Evolutionary conservation across 1,284 basidiomycete species (phyloP), one percentile per base, ranked within the genome.

Genomic region (Vanrija humicola): DNA sequence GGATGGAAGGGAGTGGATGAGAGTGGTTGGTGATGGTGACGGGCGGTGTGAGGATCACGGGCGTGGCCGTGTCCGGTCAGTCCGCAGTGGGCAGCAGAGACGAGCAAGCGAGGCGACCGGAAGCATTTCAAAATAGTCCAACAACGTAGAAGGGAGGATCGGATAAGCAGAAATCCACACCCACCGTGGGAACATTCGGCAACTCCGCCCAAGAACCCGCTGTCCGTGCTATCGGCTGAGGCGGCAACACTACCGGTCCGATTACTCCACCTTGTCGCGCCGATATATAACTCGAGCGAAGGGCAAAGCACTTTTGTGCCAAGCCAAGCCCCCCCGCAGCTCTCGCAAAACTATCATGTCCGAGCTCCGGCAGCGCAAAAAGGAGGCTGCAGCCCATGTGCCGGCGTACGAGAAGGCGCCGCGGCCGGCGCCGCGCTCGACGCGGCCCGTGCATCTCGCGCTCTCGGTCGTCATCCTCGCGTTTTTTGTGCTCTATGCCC

Each of bases 401-500:
- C 34, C 34, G 14, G 34, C 34, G 34, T 34, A 34, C 34, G 34
- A 34, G 34, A 34, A 34, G 34, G 34, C 34, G 7, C 60, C 60
- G 6, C 56, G 56, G 6, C 59, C 62, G 29, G 43, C 28, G 2
- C 46, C 43, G 7, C 59, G 58, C 2, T 59, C 69, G 4, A 67
- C 66, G 26, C 65, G 71, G 9, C 48, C 58, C 6, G 43, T 70
- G 1, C 68, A 72, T 55, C 55, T 71, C 19, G 67, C 66, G 14
- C 53, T 75, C 18, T 62, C 70, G 9, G 51, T 73, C 15, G 53
- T 70, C 23, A 69, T 75, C 43, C 50, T 74, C 3, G 69, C 53
- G 5, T 57, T 63, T 51, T 53, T 74, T 47, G 65, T 74, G 16
- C 18, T 71, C 19, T 70, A 71, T 43, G 63, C 67, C 21, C 62